Percentiles rank a stretch among this genome's conserved stretches.
Evolutionary conservation across 331 rosid genomes (phyloP).

Genomic region (Telfairia occidentalis): DNA sequence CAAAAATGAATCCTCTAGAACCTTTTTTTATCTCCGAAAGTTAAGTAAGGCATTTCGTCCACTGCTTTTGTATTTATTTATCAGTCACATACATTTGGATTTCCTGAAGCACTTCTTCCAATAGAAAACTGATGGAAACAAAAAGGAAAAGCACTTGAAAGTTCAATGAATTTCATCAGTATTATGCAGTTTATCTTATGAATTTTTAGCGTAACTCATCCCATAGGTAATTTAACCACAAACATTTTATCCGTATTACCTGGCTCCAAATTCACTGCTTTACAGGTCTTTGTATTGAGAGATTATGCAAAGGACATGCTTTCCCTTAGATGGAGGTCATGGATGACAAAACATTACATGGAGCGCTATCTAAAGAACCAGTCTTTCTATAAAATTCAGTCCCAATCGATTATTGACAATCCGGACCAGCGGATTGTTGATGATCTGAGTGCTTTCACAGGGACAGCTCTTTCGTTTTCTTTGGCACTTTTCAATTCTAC

Average conservation of each 20-base stretch:
- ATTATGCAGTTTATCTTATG: not conserved
- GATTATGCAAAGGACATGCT: conserved; percentile 81
- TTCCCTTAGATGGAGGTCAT: conserved; percentile 93
- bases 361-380: conserved; percentile 74
- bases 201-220: not conserved
- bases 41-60: not conserved
- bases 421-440: conserved; percentile 96
- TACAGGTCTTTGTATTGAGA: conserved; percentile 80
- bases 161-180: not conserved
- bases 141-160: not conserved
- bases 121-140: too few relatives aligned
- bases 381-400: conserved; percentile 82
- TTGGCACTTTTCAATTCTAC: conserved; percentile 65
- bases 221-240: not conserved
- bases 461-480: conserved; percentile 67
- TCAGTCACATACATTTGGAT: too few relatives aligned
- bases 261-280: conserved; percentile 13
- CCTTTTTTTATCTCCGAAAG: not conserved
- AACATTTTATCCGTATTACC: conserved; percentile 10
- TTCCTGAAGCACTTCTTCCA: too few relatives aligned
- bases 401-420: conserved; percentile 80
- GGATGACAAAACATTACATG: conserved; percentile 92
- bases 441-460: conserved; percentile 79
- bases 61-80: too few relatives aligned
- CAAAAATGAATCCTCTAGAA: not conserved